phyloP scores from a whole-genome alignment of 208 protist species.

The Leishmania lainsoni region DNA sequence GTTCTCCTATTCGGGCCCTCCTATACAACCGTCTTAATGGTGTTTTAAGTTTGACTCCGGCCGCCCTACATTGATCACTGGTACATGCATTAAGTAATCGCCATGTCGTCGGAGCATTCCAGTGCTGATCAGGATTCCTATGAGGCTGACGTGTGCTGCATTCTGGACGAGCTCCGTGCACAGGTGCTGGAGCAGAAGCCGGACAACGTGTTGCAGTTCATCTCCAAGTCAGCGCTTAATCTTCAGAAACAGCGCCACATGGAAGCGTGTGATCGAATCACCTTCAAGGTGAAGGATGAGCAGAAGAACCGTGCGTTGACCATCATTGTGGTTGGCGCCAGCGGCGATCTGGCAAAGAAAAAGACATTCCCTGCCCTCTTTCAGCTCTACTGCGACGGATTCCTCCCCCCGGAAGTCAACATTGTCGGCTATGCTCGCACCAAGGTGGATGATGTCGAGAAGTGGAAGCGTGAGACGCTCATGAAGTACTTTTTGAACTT shows the following conservation, averaged over 20 bases:
- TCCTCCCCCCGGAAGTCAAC: slow-evolving; percentile 68
- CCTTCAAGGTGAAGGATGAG: slow-evolving; percentile 43
- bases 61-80: not conserved
- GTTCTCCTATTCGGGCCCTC: not conserved
- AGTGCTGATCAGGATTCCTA: slow-evolving; percentile 39
- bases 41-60: not conserved
- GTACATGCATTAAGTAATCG: not conserved
- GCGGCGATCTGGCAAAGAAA: slow-evolving; percentile 92
- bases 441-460: slow-evolving; percentile 69
- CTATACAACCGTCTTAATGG: not conserved
- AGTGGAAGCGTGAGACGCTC: slow-evolving; percentile 72
- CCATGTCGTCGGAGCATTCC: slow-evolving; percentile 21
- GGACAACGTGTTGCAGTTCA: slow-evolving; percentile 58
- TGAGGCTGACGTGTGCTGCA: slow-evolving; percentile 53
- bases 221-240: slow-evolving; percentile 38
- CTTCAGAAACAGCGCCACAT: slow-evolving; percentile 26
- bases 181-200: slow-evolving; percentile 57
- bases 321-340: slow-evolving; percentile 90
- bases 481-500: slow-evolving; percentile 59
- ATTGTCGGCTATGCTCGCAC: slow-evolving; percentile 92
- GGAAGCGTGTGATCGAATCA: slow-evolving; percentile 51
- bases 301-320: slow-evolving; percentile 68
- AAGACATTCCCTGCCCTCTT: slow-evolving; percentile 94
- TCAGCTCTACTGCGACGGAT: slow-evolving; percentile 80
- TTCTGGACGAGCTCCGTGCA: slow-evolving; percentile 68